Evolutionary conservation across 495 filamentous ascomycete species (phyloP).

Genomic region (Podospora didyma): DNA sequence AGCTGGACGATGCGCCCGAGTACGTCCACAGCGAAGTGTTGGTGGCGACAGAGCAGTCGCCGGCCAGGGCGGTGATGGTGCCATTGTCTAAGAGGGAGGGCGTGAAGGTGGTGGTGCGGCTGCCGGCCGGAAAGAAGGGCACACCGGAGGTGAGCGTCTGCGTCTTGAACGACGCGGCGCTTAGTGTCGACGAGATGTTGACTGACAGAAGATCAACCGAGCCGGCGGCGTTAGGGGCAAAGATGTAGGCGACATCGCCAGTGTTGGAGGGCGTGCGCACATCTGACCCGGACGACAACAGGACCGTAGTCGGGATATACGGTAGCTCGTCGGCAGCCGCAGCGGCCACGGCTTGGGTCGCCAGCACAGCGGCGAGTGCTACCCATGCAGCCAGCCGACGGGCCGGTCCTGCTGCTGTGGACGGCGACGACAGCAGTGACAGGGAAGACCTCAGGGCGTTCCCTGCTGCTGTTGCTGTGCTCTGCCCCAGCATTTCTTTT

Average conservation of each 20-base stretch:
- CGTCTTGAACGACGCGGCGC: conserved; percentile 47
- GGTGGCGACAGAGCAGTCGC: conserved; percentile 54
- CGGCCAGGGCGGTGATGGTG: conserved; percentile 63
- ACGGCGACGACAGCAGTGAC: background rate
- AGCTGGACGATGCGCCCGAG: conserved; percentile 17
- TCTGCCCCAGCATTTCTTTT: background rate
- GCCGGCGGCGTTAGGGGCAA: conserved; percentile 42
- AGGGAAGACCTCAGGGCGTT: background rate
- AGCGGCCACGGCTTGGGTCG: background rate
- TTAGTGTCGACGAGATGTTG: conserved; percentile 56
- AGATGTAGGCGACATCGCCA: conserved; percentile 51
- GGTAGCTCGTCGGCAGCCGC: conserved; percentile 44
- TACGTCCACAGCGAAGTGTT: conserved; percentile 37
- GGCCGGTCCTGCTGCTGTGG: background rate
- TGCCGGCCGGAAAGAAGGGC: conserved; percentile 55
- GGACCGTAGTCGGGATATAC: conserved; percentile 70
- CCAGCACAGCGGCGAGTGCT: background rate
- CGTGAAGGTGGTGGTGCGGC: conserved; percentile 47
- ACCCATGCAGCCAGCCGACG: background rate
- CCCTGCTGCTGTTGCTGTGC: background rate
- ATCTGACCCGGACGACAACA: conserved; percentile 50
- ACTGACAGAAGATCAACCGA: conserved; percentile 55
- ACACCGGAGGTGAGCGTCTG: conserved; percentile 56
- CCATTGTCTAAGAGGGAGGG: conserved; percentile 63
- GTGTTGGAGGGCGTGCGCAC: conserved; percentile 31